Base-by-base conservation (phyloP, 228 moss, liverwort and hornwort species). In the Sphagnum magellanicum region DNA sequence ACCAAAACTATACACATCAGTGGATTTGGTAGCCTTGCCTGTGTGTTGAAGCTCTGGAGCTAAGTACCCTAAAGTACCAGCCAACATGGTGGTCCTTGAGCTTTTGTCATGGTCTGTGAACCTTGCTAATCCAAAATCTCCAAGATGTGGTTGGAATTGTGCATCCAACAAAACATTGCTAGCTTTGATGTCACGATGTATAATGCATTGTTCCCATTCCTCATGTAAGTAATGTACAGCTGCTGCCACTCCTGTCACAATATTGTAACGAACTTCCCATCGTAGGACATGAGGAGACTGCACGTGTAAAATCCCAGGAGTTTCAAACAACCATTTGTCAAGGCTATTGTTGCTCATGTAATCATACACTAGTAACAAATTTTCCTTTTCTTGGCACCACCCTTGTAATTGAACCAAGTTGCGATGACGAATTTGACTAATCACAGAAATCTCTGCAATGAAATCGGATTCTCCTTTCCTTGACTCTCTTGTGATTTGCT, bases 1-100 rank as follows among this genome's bases (percentile, higher is more conserved):
- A 16, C 81, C 81, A 62, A 78, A 78, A 51, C 74, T 72, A 71
- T 82, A 82, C 4, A 82, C 75, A 55, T 82, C 78, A 52, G 72
- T 47, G 63, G 72, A 70, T 72, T 72, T 67, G 11, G 76, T 73
- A 61, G 74, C 78, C 58, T 70, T 78, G 14, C 70, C 74, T 5
- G 70, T 61, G 3, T 70, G 61, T 6, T 63, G 64, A 53, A 74
- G 69, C 46, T 80, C 76, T 16, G 80, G 80, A 6, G 80, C 73
- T 62, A 80, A 52, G 16, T 59, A 67, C 49, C 76, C 76, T 59
- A 62, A 17, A 46, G 70, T 60, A 5, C 59, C 69, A 17, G 69
- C 52, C 2, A 50, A 3, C 48, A 53, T 14, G 58, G 53, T 51
- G 8, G 75, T 49, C 57, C 65, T 10, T 46, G 59, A 49, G 16